phyloP scores from a whole-genome alignment of 768 basidiomycete species.

The Suillus spraguei region DNA sequence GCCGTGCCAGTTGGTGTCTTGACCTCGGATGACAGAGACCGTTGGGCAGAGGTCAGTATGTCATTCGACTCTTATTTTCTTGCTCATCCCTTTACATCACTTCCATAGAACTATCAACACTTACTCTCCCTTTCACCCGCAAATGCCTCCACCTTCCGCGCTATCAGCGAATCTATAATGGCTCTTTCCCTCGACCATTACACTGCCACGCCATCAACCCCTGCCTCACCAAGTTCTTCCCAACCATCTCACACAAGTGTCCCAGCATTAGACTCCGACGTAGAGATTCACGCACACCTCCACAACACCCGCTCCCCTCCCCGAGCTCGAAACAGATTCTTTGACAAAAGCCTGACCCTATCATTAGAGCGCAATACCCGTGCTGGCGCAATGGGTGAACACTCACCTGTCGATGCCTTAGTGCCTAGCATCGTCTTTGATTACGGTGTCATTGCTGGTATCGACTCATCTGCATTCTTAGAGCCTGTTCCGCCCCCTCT shows the following conservation, averaged over 20 bases:
- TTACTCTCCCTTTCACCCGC: slow-evolving; percentile 66
- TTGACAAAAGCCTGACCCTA: slow-evolving; percentile 84
- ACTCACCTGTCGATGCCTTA: slow-evolving; percentile 87
- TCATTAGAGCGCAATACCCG: slow-evolving; percentile 85
- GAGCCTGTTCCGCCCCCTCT: slow-evolving; percentile 12
- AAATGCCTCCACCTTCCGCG: slow-evolving; percentile 62
- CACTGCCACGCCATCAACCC: slow-evolving; percentile 39
- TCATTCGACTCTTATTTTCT: not conserved
- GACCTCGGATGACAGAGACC: slow-evolving; percentile 79
- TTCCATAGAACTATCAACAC: slow-evolving; percentile 65
- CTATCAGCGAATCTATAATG: slow-evolving; percentile 76
- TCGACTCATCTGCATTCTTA: slow-evolving; percentile 52
- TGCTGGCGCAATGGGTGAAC: slow-evolving; percentile 88
- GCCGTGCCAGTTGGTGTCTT: slow-evolving; percentile 69
- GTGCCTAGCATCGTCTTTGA: slow-evolving; percentile 88
- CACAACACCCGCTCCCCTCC: slow-evolving; percentile 68
- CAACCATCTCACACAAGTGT: slow-evolving; percentile 17
- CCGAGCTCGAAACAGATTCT: slow-evolving; percentile 81
- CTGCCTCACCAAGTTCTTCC: slow-evolving; percentile 23
- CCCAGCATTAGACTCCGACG: slow-evolving; percentile 23
- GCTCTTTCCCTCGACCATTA: slow-evolving; percentile 81
- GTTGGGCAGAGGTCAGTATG: slow-evolving; percentile 70
- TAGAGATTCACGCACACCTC: slow-evolving; percentile 71
- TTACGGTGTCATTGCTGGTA: slow-evolving; percentile 71
- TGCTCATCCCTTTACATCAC: slow-evolving; percentile 6